Evolutionary conservation across 1,284 basidiomycete genomes (phyloP), one percentile per base, ranked within the genome.

Genomic region (Sanguinoderma infundibulare): DNA sequence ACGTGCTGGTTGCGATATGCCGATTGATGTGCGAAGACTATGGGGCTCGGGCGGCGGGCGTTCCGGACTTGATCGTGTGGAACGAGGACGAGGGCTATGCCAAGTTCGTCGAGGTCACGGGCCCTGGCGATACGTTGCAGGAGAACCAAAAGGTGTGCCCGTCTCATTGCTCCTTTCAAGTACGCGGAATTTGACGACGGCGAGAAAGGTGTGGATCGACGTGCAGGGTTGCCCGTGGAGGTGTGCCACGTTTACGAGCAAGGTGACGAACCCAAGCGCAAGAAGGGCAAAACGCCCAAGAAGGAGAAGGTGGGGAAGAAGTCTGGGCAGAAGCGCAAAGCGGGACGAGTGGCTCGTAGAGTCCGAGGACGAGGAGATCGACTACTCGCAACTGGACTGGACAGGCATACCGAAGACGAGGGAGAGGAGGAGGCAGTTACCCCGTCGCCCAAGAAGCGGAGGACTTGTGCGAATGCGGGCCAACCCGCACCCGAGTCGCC

Each of bases 21-120:
- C 85, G 85, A 39, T 81, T 96, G 67, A 85, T 98, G 67, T 92
- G 89, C 65, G 94, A 98, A 77, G 94, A 98, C 72, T 98, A 98
- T 73, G 81, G 82, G 1, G 87, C 90, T 52, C 84, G 95, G 32
- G 81, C 83, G 30, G 89, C 90, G 34, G 98, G 98, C 0, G 92
- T 95, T 1, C 98, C 97, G 1, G 98, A 99, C 76, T 82, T 99
- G 32, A 88, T 96, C 60, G 76, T 97, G 1, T 98, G 96, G 96
- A 85, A 95, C 62, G 70, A 75, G 7, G 76, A 80, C 49, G 75
- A 81, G 57, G 75, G 77, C 20, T 74, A 80, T 17, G 91, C 89
- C 70, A 90, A 91, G 70, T 98, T 98, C 70, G 92, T 96, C 40
- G 97, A 99, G 72, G 96, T 99, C 63, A 99, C 99, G 75, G 95